phyloP scores from a whole-genome alignment of 345 rosid species.

The Hypericum perforatum region DNA sequence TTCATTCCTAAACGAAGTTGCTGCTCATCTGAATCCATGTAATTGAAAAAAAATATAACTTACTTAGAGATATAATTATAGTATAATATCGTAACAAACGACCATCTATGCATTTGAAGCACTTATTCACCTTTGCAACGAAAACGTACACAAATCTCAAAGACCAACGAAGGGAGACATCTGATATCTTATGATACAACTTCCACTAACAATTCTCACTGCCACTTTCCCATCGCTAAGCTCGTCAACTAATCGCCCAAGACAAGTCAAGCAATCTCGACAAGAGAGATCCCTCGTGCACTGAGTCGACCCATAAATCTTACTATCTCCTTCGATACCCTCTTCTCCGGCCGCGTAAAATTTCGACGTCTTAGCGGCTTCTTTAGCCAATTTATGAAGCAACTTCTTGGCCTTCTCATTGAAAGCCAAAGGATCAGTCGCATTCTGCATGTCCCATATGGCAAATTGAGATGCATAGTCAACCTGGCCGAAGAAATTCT shows the following conservation, averaged over 20 bases:
- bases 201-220: constrained; percentile 3
- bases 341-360: background rate
- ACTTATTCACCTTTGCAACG: too few relatives aligned
- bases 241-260: background rate
- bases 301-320: constrained; percentile 3
- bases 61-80: too few relatives aligned
- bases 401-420: background rate
- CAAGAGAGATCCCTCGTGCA: background rate
- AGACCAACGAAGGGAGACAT: constrained; percentile 1
- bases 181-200: constrained; percentile 2
- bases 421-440: background rate
- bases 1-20: too few relatives aligned
- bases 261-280: background rate
- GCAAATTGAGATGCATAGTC: constrained; percentile 1
- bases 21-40: too few relatives aligned
- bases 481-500: constrained; percentile 2
- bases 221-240: constrained; percentile 1
- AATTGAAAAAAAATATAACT: too few relatives aligned
- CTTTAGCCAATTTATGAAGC: background rate
- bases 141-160: too few relatives aligned
- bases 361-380: background rate
- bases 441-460: background rate
- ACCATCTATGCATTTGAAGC: too few relatives aligned
- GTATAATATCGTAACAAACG: too few relatives aligned
- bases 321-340: background rate